phyloP scores from a whole-genome alignment of 805 yeast species.

The Ogataea paradorogensis region DNA sequence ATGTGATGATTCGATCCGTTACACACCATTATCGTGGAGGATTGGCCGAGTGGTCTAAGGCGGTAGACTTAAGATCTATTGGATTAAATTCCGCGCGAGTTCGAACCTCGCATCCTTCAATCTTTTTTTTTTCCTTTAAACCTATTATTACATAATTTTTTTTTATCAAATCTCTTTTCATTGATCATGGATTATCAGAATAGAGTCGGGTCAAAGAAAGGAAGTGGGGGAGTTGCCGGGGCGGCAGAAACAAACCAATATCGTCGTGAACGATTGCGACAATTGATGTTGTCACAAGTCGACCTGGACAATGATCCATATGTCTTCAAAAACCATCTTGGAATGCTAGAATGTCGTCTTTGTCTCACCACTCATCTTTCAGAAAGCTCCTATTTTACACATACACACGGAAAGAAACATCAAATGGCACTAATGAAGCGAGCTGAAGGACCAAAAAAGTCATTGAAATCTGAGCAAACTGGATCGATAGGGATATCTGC shows the following conservation, averaged over 20 bases:
- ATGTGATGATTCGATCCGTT: not conserved
- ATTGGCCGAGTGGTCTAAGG: slow-evolving; percentile 39
- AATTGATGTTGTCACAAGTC: slow-evolving; percentile 51
- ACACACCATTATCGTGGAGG: slow-evolving; percentile 23
- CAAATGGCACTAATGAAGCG: slow-evolving; percentile 68
- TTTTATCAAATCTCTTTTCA: not conserved
- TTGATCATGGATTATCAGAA: slow-evolving; percentile 89
- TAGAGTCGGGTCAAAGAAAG: slow-evolving; percentile 86
- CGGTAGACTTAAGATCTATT: slow-evolving; percentile 38
- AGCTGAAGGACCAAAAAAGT: slow-evolving; percentile 36
- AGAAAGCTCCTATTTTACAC: slow-evolving; percentile 79
- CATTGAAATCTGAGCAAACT: slow-evolving; percentile 15
- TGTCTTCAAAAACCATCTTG: slow-evolving; percentile 78
- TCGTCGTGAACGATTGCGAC: slow-evolving; percentile 63
- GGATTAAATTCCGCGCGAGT: slow-evolving; percentile 37
- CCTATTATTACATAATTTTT: not conserved
- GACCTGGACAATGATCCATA: slow-evolving; percentile 73
- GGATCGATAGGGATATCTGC: slow-evolving; percentile 30
- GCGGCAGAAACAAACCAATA: slow-evolving; percentile 65
- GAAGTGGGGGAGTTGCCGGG: slow-evolving; percentile 87
- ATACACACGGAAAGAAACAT: slow-evolving; percentile 82
- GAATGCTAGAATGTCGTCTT: slow-evolving; percentile 76
- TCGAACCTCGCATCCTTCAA: slow-evolving; percentile 39
- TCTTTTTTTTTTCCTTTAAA: slow-evolving; percentile 4
- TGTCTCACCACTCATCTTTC: slow-evolving; percentile 81